Evolutionary conservation across 176 grass and related monocot species (phyloP), one percentile per base, ranked within the genome.

Genomic region (Juncus effusus): DNA sequence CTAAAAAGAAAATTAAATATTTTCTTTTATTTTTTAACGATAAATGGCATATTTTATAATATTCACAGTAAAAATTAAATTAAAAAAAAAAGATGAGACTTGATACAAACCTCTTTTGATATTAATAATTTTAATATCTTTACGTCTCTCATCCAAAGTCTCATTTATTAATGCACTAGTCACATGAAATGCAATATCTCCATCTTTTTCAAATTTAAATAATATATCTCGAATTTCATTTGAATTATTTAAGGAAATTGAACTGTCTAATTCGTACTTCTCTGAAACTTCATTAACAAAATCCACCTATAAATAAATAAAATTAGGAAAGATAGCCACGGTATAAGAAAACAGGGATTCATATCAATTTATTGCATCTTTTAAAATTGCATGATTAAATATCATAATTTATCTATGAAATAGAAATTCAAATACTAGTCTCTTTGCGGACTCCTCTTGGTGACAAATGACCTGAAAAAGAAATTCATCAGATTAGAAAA

Each of bases 401-500:
- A 4, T 45, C 7, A 45, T 45, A 45, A 45, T 45, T 45, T 45
- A 45, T 45, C 42, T 45, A 45, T 45, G 42, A 4, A 45, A n/a
- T n/a, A n/a, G n/a, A n/a, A n/a, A n/a, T n/a, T n/a, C n/a, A n/a
- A n/a, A n/a, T n/a, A n/a, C n/a, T n/a, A n/a, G n/a, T n/a, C n/a
- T n/a, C n/a, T n/a, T 67, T 60, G 68, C 62, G 50, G 75, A 41
- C 56, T 77, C 82, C 51, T 80, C 77, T 28, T 36, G 42, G 64
- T 84, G 54, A 51, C 71, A 86, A 82, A 92, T 71, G 12, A 54
- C 85, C 94, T 97, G 75, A 35, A 74, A 81, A 79, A 55, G 3
- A 61, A 5, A 50, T 3, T 59, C 10, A n/a, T 50, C 15, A 3
- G 67, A 59, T 56, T 42, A 75, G 38, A 3, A 58, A 58, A 70